phyloP scores from a whole-genome alignment of 1,284 basidiomycete species.

The Agroathelia rolfsii region DNA sequence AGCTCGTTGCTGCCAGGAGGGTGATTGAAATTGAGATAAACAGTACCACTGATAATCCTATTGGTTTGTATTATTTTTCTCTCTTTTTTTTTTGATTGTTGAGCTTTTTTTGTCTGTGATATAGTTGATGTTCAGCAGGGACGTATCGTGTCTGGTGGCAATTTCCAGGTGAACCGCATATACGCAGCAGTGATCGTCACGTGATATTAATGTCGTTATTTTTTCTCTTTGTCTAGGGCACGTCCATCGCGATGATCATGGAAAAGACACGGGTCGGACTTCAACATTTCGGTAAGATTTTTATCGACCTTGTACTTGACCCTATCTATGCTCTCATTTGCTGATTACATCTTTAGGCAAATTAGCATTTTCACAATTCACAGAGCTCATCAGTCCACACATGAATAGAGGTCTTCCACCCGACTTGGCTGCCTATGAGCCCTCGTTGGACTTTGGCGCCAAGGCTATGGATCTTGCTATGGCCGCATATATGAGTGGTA shows the following conservation, averaged over 20 bases:
- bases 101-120: slow-evolving; percentile 45
- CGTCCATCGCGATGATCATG: slow-evolving; percentile 50
- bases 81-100: slow-evolving; percentile 31
- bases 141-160: too few species aligned
- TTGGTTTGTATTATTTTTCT: background rate
- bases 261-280: slow-evolving; percentile 49
- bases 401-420: slow-evolving; percentile 50
- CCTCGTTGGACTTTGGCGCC: slow-evolving; percentile 45
- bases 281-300: slow-evolving; percentile 46
- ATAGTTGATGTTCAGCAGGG: slow-evolving; percentile 37
- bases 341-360: too few species aligned
- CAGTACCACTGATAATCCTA: slow-evolving; percentile 28
- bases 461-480: slow-evolving; percentile 54
- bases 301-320: too few species aligned
- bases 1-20: slow-evolving; percentile 37
- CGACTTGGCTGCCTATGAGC: slow-evolving; percentile 43
- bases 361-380: slow-evolving; percentile 48
- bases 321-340: too few species aligned
- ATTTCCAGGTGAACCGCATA: slow-evolving; percentile 58
- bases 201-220: too few species aligned
- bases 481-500: slow-evolving; percentile 45
- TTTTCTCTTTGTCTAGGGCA: too few species aligned
- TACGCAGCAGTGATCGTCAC: too few species aligned
- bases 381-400: slow-evolving; percentile 46
- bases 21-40: slow-evolving; percentile 47